Percentiles rank a stretch among this genome's conserved stretches.
Evolutionary conservation across 2,329 filamentous ascomycete species (phyloP).

Genomic region (Ophiosphaerella narmari): DNA sequence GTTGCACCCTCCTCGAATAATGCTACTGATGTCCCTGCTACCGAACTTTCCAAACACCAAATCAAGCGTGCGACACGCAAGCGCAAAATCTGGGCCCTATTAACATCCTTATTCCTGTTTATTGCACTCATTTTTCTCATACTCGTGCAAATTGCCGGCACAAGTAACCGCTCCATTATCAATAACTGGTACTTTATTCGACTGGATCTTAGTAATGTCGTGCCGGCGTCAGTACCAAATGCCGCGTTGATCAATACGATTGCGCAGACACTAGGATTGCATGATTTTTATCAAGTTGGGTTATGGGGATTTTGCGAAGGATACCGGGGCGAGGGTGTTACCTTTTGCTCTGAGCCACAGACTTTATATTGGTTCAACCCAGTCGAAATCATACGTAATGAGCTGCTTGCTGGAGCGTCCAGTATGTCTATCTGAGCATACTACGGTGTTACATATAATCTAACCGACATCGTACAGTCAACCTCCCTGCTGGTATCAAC

Average conservation of each 20-base stretch:
- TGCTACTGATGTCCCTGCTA: conserved; percentile 22
- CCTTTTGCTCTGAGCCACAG: conserved; percentile 71
- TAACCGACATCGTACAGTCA: conserved; percentile 55
- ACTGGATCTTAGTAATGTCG: conserved; percentile 80
- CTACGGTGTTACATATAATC: background rate
- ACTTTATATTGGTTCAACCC: conserved; percentile 90
- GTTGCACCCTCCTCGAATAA: conserved; percentile 8
- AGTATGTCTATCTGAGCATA: conserved; percentile 53
- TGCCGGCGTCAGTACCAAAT: conserved; percentile 73
- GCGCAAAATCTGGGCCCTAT: conserved; percentile 64
- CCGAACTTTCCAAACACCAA: conserved; percentile 42
- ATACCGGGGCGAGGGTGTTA: conserved; percentile 74
- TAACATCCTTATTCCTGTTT: conserved; percentile 72
- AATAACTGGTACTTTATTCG: conserved; percentile 81
- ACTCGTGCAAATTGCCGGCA: conserved; percentile 79
- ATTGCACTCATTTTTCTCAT: conserved; percentile 78
- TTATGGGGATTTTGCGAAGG: conserved; percentile 94
- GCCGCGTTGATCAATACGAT: conserved; percentile 82
- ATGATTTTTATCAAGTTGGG: conserved; percentile 93
- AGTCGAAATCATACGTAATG: conserved; percentile 75
- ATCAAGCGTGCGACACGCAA: conserved; percentile 50
- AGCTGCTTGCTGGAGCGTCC: conserved; percentile 80
- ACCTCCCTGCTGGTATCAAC: conserved; percentile 74
- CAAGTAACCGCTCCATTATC: conserved; percentile 64
- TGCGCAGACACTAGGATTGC: conserved; percentile 80